Evolutionary conservation across 208 protist genomes (phyloP), one percentile per base, ranked within the genome.

Genomic region (Leishmania aethiopica): DNA sequence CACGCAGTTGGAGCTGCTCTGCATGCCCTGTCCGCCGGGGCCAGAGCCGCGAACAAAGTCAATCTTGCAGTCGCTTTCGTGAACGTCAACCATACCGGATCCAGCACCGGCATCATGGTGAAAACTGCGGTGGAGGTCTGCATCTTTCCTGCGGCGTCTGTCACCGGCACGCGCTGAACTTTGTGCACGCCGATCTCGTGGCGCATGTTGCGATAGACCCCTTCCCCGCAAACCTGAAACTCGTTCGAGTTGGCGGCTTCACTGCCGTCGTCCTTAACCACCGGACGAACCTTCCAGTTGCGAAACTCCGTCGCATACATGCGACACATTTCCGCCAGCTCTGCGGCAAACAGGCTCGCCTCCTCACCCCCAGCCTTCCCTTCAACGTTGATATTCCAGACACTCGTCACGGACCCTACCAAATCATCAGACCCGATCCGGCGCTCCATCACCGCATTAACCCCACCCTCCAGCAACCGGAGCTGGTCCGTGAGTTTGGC

Each of bases 181-280:
- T 96, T 96, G 84, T 98, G 95, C 1, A 98, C 93, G 42, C 95
- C 95, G 81, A 97, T 97, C 73, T 98, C 95, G 75, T 97, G 93
- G 66, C 90, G 93, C 64, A 98, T 88, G 62, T 91, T 85, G 22
- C 93, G 89, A 80, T 96, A 98, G 15, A 98, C 93, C 35, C 88
- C 81, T 5, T 95, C 89, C 25, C 95, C 95, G 25, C 74, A 80
- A 35, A 96, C 55, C 73, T 88, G 72, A 79, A 96, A 92, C 62
- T 85, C 84, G 69, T 81, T 83, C 1, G 71, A 60, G 70, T 53
- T 32, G 22, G 57, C 25, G 60, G 85, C 71, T 78, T 87, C 85
- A 69, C 77, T 42, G 51, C 69, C 88, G 77, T 86, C 91, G 37
- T 45, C 71, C 11, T 74, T 86, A 76, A 75, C 80, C 78, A 89